phyloP scores from a whole-genome alignment of 768 basidiomycete species.

The Tricholoma matsutake region DNA sequence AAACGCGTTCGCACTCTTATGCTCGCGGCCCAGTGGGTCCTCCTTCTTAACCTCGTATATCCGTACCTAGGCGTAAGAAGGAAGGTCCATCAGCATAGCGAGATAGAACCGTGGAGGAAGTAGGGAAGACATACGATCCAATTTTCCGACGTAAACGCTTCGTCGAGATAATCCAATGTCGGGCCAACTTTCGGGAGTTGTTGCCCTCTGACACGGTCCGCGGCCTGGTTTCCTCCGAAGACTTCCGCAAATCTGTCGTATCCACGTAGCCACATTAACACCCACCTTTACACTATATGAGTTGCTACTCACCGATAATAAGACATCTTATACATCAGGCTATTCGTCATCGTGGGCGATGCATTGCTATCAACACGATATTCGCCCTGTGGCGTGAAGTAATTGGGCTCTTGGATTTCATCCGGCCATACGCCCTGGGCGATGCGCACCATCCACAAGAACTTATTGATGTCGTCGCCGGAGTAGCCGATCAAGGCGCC shows the following conservation, averaged over 20 bases:
- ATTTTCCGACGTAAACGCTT: conserved; percentile 99
- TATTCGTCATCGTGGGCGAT: conserved; percentile 85
- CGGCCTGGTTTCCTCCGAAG: conserved; percentile 67
- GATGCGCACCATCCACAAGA: conserved; percentile 97
- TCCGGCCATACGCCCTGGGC: conserved; percentile 98
- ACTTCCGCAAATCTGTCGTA: conserved; percentile 74
- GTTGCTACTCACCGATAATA: conserved; percentile 70
- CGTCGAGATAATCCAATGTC: conserved; percentile 87
- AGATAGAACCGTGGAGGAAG: not conserved
- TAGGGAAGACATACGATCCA: conserved; percentile 76
- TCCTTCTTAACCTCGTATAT: conserved; percentile 96
- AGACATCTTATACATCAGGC: conserved; percentile 99
- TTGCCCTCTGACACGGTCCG: conserved; percentile 90
- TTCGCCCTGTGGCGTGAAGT: conserved; percentile 90
- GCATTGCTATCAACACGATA: conserved; percentile 90
- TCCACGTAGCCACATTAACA: conserved; percentile 2
- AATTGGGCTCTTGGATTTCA: conserved; percentile 93
- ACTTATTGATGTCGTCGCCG: conserved; percentile 99
- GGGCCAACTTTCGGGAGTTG: conserved; percentile 72
- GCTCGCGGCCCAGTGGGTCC: conserved; percentile 85
- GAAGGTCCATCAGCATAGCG: conserved; percentile 1
- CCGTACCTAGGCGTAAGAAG: conserved; percentile 52
- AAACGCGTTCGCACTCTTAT: conserved; percentile 85
- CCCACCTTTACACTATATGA: not conserved
- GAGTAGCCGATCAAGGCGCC: conserved; percentile 96